A percentile compares a stretch with the other conserved stretches of the same genome.
Conservation (phyloP, 2,329 filamentous ascomycete genomes). For the Alternaria dauci region DNA sequence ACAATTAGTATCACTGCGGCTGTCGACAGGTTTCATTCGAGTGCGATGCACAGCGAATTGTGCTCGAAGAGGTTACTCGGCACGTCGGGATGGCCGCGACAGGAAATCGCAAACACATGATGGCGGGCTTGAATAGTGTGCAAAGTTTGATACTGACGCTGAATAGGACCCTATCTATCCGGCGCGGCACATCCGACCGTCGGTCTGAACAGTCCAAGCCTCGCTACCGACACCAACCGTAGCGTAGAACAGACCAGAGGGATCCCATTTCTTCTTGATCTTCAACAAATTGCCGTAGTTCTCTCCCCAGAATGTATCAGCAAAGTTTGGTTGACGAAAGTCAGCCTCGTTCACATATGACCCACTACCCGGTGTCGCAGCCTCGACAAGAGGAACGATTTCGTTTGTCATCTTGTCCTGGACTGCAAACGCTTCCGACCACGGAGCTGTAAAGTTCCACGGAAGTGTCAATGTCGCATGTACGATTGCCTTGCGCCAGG, state of each 20-base stretch:
- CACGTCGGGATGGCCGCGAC: neutral
- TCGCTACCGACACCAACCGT: conserved; percentile 41
- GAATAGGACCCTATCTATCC: neutral
- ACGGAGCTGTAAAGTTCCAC: conserved; percentile 31
- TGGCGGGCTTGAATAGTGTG: neutral
- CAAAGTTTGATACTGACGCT: neutral
- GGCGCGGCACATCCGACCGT: conserved; percentile 26
- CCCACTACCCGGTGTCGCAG: conserved; percentile 28
- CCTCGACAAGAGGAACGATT: conserved; percentile 28
- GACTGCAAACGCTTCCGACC: conserved; percentile 24
- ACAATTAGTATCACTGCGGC: neutral
- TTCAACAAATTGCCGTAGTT: conserved; percentile 36
- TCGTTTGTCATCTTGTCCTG: conserved; percentile 31
- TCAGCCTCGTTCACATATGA: conserved; percentile 42
- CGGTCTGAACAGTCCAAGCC: conserved; percentile 26
- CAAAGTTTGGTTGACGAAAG: conserved; percentile 31
- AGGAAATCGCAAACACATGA: neutral
- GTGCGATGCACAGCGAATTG: neutral
- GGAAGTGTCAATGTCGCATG: conserved; percentile 27
- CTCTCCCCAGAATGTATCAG: conserved; percentile 32
- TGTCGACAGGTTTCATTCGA: neutral
- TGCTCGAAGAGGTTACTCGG: neutral
- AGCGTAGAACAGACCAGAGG: conserved; percentile 39
- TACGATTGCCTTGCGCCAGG: conserved; percentile 32
- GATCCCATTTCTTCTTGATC: conserved; percentile 44